Percentiles rank a stretch among this genome's conserved stretches.
Evolutionary conservation across 2,329 filamentous ascomycete genomes (phyloP).

Genomic region (Ophiostoma tasmaniense): DNA sequence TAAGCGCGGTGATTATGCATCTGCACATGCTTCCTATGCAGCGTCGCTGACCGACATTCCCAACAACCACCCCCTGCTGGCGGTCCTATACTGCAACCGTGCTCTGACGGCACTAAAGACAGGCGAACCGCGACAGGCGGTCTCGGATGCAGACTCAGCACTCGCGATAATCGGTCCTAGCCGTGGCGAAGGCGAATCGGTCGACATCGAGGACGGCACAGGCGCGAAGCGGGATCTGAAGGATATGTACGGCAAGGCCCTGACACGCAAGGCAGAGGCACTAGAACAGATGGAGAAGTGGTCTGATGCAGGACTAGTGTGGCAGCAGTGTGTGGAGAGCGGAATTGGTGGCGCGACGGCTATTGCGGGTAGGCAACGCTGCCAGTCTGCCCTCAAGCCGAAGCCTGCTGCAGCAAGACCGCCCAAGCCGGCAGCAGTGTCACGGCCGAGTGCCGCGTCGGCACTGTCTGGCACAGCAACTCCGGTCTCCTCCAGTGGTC

Average conservation of each 20-base stretch:
- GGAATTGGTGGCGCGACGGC: conserved; percentile 80
- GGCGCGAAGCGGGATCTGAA: conserved; percentile 74
- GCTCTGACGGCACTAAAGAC: conserved; percentile 85
- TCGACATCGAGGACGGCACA: conserved; percentile 55
- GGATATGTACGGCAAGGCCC: conserved; percentile 85
- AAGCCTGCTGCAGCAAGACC: conserved; percentile 41
- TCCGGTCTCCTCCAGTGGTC: conserved; percentile 23
- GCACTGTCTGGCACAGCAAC: conserved; percentile 25
- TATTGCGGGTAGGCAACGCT: conserved; percentile 77
- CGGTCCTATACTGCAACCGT: conserved; percentile 86
- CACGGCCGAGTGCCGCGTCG: conserved; percentile 31
- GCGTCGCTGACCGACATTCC: conserved; percentile 69
- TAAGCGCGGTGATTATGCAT: conserved; percentile 85
- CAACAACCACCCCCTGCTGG: conserved; percentile 68
- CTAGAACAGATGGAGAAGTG: conserved; percentile 94
- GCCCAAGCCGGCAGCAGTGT: conserved; percentile 34
- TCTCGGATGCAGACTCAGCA: conserved; percentile 75
- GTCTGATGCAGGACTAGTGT: conserved; percentile 70
- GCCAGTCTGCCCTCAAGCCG: conserved; percentile 74
- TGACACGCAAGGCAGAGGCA: conserved; percentile 91
- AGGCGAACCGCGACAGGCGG: conserved; percentile 79
- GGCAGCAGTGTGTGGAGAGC: conserved; percentile 74
- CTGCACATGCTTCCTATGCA: conserved; percentile 76
- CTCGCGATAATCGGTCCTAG: conserved; percentile 70
- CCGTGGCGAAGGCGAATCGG: conserved; percentile 70